A percentile compares a stretch with the other conserved stretches of the same genome.
Conservation (phyloP, 2,329 filamentous ascomycete species). For the Neofusicoccum umdonicola region DNA sequence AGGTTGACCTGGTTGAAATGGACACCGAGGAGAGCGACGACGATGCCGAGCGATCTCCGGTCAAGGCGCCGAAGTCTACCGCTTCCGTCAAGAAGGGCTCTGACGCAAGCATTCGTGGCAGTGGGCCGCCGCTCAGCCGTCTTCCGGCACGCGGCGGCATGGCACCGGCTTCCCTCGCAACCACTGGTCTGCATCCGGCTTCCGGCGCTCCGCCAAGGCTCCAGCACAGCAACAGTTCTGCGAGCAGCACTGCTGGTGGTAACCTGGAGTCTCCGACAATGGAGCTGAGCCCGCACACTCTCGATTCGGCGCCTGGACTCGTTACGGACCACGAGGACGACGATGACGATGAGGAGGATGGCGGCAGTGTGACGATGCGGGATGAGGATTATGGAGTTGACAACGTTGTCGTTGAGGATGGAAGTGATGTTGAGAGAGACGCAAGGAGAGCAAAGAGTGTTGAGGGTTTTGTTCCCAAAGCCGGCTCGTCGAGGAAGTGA, state of each 20-base stretch:
- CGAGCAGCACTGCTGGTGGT: constrained; percentile 10
- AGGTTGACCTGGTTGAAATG: constrained; percentile 35
- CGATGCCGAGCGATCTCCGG: constrained; percentile 22
- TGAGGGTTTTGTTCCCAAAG: constrained; percentile 8
- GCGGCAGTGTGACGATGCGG: constrained; percentile 23
- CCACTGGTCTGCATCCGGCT: constrained; percentile 8
- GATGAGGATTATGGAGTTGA: constrained; percentile 31
- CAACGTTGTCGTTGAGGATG: constrained; percentile 39
- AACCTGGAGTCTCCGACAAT: constrained; percentile 22
- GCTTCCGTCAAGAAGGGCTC: constrained; percentile 6
- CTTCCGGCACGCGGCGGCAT: constrained; percentile 23
- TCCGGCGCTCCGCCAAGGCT: neutral
- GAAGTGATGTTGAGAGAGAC: constrained; percentile 38
- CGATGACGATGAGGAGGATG: constrained; percentile 43
- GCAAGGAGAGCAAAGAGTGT: constrained; percentile 12
- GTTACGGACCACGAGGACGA: constrained; percentile 52
- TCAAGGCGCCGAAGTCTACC: constrained; percentile 1
- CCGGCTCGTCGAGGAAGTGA: constrained; percentile 10
- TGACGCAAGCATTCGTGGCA: neutral
- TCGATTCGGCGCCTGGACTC: constrained; percentile 50
- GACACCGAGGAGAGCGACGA: constrained; percentile 33
- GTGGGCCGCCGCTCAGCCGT: constrained; percentile 8
- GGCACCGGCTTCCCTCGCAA: constrained; percentile 29
- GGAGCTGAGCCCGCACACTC: constrained; percentile 47
- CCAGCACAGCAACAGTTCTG: constrained; percentile 6